A percentile compares a stretch with the other conserved stretches of the same genome.
phyloP scores from a whole-genome alignment of 2,329 filamentous ascomycete genomes.

The Phaeosphaeria sp. region DNA sequence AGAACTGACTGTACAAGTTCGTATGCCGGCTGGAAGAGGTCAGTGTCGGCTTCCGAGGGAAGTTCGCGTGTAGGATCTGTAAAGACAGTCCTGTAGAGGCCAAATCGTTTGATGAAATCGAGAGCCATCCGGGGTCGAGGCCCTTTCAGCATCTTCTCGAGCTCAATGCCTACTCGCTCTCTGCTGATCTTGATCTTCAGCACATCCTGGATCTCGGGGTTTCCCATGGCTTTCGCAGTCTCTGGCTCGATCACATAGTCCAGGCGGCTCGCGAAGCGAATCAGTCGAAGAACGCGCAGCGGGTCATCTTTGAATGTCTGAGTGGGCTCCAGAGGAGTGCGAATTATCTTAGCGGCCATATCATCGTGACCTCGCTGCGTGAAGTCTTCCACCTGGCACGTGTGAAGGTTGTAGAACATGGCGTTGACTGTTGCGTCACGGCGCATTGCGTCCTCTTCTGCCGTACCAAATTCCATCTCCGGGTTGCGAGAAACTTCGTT shows the following conservation, averaged over 20 bases:
- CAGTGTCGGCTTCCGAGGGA: conserved; percentile 63
- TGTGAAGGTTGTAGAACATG: conserved; percentile 92
- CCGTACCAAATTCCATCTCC: conserved; percentile 90
- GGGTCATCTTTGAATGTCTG: conserved; percentile 97
- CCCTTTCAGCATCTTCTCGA: conserved; percentile 88
- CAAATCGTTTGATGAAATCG: conserved; percentile 69
- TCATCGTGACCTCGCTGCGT: conserved; percentile 76
- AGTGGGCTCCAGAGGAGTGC: conserved; percentile 84
- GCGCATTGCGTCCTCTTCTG: conserved; percentile 85
- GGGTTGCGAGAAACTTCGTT: conserved; percentile 88
- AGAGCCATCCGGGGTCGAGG: conserved; percentile 67
- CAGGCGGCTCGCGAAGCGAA: conserved; percentile 88
- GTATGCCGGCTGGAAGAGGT: conserved; percentile 69
- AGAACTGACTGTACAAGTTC: conserved; percentile 59
- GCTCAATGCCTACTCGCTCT: conserved; percentile 83
- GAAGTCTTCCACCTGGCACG: conserved; percentile 80
- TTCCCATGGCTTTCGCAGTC: conserved; percentile 75
- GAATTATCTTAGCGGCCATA: conserved; percentile 73
- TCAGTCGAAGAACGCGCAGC: conserved; percentile 81
- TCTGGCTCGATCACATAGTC: conserved; percentile 76
- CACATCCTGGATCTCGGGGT: conserved; percentile 77
- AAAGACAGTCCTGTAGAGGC: conserved; percentile 76
- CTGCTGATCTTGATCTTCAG: conserved; percentile 89
- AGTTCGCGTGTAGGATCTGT: conserved; percentile 67
- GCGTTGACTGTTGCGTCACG: conserved; percentile 95